phyloP scores from a whole-genome alignment of 2,329 filamentous ascomycete species.

The Dothiorella sarmentorum region DNA sequence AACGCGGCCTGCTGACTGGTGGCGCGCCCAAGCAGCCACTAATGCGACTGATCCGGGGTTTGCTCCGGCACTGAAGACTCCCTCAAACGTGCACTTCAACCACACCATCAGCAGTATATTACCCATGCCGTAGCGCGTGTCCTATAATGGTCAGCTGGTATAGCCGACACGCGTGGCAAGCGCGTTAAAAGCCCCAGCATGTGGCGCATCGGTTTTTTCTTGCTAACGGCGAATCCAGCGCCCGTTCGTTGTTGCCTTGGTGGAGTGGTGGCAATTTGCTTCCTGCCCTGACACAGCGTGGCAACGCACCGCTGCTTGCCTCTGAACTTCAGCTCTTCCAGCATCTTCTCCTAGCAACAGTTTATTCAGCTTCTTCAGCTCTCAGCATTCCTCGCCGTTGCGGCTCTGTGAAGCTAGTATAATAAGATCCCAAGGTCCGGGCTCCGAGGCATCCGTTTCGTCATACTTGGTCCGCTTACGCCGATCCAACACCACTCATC shows the following conservation, averaged over 20 bases:
- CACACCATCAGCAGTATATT: background rate
- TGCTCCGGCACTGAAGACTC: background rate
- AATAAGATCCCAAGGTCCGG: background rate
- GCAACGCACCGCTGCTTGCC: background rate
- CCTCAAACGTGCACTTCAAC: background rate
- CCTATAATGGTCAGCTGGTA: background rate
- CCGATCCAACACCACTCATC: background rate
- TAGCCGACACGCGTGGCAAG: background rate
- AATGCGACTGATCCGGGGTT: background rate
- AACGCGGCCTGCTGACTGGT: background rate
- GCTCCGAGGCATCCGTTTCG: no score
- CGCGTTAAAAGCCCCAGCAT: background rate
- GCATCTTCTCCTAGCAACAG: background rate
- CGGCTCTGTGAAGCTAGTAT: background rate
- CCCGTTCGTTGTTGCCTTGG: slow-evolving; percentile 2
- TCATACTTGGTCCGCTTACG: no score
- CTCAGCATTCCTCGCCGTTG: background rate
- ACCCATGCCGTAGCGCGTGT: background rate
- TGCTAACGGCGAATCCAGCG: background rate
- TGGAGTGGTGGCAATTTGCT: background rate
- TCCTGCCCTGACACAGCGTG: background rate
- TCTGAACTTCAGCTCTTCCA: background rate
- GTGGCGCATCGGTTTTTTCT: background rate
- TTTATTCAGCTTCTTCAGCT: background rate
- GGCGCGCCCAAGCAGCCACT: background rate